These are phyloP conservation scores for Cladosporium sp. DNA, from an alignment of 2,329 filamentous ascomycete species.

Conservation along the genomic window DNA sequence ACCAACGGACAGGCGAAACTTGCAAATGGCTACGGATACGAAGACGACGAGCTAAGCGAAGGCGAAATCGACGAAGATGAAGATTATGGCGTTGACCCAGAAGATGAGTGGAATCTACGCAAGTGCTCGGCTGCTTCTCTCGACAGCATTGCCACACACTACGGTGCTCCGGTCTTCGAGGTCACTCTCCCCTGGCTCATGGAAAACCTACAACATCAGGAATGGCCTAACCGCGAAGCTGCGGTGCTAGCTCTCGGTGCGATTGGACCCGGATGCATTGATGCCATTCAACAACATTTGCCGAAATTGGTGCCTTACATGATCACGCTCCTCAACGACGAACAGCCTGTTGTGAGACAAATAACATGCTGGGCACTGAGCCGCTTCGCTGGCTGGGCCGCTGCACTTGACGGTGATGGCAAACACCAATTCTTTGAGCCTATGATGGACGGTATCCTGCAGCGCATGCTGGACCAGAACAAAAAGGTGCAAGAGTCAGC, in stretches of 20 bases:
- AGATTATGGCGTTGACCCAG: slow-evolving; percentile 69
- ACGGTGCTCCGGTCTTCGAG: slow-evolving; percentile 83
- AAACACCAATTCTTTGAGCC: slow-evolving; percentile 83
- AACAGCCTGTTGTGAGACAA: slow-evolving; percentile 86
- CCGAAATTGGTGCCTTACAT: slow-evolving; percentile 89
- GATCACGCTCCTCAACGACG: slow-evolving; percentile 78
- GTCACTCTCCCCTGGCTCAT: slow-evolving; percentile 90
- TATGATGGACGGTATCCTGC: slow-evolving; percentile 94
- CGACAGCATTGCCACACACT: slow-evolving; percentile 90
- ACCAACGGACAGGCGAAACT: slow-evolving; percentile 56
- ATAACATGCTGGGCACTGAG: slow-evolving; percentile 98
- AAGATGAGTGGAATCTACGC: slow-evolving; percentile 90
- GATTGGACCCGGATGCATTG: slow-evolving; percentile 91
- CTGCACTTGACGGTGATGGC: slow-evolving; percentile 67
- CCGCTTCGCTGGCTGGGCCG: slow-evolving; percentile 90
- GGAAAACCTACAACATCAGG: slow-evolving; percentile 79
- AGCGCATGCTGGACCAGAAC: slow-evolving; percentile 93
- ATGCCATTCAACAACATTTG: slow-evolving; percentile 84
- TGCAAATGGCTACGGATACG: slow-evolving; percentile 36
- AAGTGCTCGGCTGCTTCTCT: slow-evolving; percentile 96
- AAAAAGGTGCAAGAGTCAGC: slow-evolving; percentile 97
- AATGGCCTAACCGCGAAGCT: slow-evolving; percentile 92
- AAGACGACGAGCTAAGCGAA: slow-evolving; percentile 77
- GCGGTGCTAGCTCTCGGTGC: slow-evolving; percentile 92
- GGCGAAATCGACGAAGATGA: slow-evolving; percentile 83